These are phyloP conservation scores for Botrytis fragariae DNA, from an alignment of 2,329 filamentous ascomycete species.

Conservation along the genomic window DNA sequence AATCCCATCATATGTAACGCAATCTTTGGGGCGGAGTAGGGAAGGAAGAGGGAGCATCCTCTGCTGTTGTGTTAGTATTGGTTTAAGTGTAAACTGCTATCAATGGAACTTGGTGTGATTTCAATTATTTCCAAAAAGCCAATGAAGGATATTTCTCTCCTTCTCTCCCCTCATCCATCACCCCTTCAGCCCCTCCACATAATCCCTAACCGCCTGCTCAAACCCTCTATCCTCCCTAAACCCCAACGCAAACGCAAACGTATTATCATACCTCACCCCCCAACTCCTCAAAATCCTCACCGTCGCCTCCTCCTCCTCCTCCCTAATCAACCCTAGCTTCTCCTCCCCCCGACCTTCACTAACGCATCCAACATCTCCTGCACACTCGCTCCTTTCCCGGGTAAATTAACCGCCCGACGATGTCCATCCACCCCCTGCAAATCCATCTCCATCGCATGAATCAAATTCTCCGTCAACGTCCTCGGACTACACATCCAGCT, in stretches of 20 bases:
- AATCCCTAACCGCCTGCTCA: conserved; percentile 56
- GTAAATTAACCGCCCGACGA: conserved; percentile 56
- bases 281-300: conserved; percentile 60
- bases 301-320: conserved; percentile 52
- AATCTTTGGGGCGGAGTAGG: accelerated
- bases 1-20: not conserved
- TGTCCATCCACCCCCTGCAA: conserved; percentile 41
- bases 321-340: conserved; percentile 50
- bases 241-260: conserved; percentile 50
- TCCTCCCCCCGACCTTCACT: conserved; percentile 53
- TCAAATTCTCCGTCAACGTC: conserved; percentile 52
- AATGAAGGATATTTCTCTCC: not conserved
- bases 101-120: not conserved
- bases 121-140: not conserved
- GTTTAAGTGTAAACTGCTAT: not conserved
- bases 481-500: conserved; percentile 55
- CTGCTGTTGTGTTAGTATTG: not conserved
- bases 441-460: conserved; percentile 45
- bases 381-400: conserved; percentile 56
- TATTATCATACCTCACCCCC: conserved; percentile 56
- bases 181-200: conserved; percentile 37
- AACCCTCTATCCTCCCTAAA: conserved; percentile 51
- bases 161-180: not conserved
- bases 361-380: conserved; percentile 60
- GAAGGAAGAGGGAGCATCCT: accelerated